These are phyloP conservation scores for Boletus reticuloceps DNA, from an alignment of 768 basidiomycete genomes.

Conservation along the genomic window DNA sequence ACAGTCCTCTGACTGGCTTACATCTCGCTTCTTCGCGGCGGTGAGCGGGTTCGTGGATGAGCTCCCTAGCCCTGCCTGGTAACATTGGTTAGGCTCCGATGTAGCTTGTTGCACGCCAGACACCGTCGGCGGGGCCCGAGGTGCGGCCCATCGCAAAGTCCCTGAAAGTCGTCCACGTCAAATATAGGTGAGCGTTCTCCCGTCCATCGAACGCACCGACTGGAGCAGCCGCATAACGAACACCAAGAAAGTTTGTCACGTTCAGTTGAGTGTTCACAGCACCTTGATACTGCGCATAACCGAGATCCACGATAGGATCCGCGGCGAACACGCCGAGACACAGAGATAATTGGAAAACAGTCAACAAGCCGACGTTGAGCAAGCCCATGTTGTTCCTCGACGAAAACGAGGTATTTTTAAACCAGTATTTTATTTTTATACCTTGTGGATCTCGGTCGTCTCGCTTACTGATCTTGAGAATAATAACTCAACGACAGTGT, in stretches of 20 bases:
- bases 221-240: slow-evolving; percentile 28
- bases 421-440: too few relatives aligned
- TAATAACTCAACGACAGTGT: background rate
- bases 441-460: too few relatives aligned
- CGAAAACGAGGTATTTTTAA: background rate
- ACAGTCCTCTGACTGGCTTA: slow-evolving; percentile 28
- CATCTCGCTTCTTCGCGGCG: slow-evolving; percentile 9
- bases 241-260: slow-evolving; percentile 27
- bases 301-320: slow-evolving; percentile 20
- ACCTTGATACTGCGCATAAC: slow-evolving; percentile 29
- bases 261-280: slow-evolving; percentile 10
- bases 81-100: slow-evolving; percentile 28
- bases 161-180: slow-evolving; percentile 7
- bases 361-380: background rate
- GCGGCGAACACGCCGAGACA: slow-evolving; percentile 4
- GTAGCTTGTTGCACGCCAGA: slow-evolving; percentile 28
- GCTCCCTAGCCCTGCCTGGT: slow-evolving; percentile 27
- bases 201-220: slow-evolving; percentile 13
- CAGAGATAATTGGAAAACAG: slow-evolving; percentile 2
- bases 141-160: slow-evolving; percentile 28
- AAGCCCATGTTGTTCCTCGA: slow-evolving; percentile 1
- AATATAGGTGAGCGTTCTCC: background rate
- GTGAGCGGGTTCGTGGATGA: slow-evolving; percentile 27
- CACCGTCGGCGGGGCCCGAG: slow-evolving; percentile 22
- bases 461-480: too few relatives aligned